Evolutionary conservation across 1,139 yeast species (phyloP), one percentile per base, ranked within the genome.

Genomic region (Geotrichum histeridarum): DNA sequence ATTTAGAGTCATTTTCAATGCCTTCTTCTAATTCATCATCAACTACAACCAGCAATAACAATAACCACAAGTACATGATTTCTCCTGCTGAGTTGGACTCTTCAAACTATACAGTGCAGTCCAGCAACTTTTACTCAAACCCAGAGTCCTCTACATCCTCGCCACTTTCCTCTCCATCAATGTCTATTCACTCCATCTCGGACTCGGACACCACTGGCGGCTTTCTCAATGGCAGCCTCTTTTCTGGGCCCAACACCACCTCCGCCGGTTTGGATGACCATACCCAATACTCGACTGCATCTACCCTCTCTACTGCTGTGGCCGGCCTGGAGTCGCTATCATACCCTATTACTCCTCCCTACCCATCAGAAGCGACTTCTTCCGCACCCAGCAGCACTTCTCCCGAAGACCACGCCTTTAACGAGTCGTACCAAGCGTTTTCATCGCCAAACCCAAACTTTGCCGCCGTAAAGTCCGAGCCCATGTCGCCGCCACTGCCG

Each of bases 381-480:
- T 31, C 43, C 12, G 30, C 47, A 4, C 11, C 17, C 4, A 17
- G n/a, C 8, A 37, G 60, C 48, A 74, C 70, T 55, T 75, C 70
- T 54, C 74, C 71, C 51, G 72, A 66, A 39, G 48, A 48, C 30
- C 27, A 22, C 17, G 46, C 35, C 17, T 30, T n/a, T 17, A 27
- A 27, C 14, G 46, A 42, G 18, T 4, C 36, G 12, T 30, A 42
- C 46, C 31, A 27, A 30, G 12, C 46, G 12, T 42, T 42, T 22
- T 22, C 46, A 4, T 42, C 46, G 11, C 36, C 36, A 12, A 42
- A 42, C 18, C 30, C 4, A 42, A 42, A 42, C 46, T 43, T 43
- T 43, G 47, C 47, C 31, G 30, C 37, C 14, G 27, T 14, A 8
- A 43, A 43, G 38, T 8, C 31, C 17, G 43, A 39, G 43, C 12